These are phyloP conservation scores for Panaeolus cyanescens DNA, from an alignment of 768 basidiomycete genomes.

Conservation along the genomic window DNA sequence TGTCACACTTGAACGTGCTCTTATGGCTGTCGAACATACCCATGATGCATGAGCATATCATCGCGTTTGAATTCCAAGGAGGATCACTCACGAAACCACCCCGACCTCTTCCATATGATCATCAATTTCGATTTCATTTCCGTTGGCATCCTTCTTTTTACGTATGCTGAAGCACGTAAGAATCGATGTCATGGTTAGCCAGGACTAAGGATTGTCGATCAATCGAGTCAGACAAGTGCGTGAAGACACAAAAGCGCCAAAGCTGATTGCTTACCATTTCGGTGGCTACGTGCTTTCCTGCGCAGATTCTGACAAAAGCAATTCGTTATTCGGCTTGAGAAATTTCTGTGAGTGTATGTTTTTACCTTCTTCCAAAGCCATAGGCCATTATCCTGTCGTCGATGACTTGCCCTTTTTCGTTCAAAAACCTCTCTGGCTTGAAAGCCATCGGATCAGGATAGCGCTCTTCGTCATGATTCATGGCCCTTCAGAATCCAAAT, in stretches of 20 bases:
- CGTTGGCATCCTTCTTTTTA: slow-evolving; percentile 10
- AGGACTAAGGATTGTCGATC: background rate
- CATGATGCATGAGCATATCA: background rate
- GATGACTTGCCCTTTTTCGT: background rate
- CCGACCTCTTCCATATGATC: slow-evolving; percentile 5
- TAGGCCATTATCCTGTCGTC: background rate
- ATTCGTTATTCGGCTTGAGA: too few species aligned
- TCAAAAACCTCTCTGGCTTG: slow-evolving; percentile 27
- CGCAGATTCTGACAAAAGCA: slow-evolving; percentile 3
- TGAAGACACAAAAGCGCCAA: background rate
- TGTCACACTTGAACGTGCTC: background rate
- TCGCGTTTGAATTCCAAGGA: background rate
- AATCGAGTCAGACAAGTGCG: background rate
- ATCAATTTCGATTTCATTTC: slow-evolving; percentile 14
- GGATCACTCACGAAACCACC: background rate
- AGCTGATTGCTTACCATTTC: background rate
- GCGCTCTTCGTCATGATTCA: slow-evolving; percentile 21
- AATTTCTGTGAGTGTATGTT: too few species aligned
- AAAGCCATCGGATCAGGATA: slow-evolving; percentile 24
- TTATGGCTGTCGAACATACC: background rate
- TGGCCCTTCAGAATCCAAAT: slow-evolving; percentile 4
- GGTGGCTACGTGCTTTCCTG: slow-evolving; percentile 8
- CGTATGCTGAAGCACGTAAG: slow-evolving; percentile 6
- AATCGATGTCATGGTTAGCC: slow-evolving; percentile 6
- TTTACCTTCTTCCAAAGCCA: slow-evolving; percentile 18